Percentiles rank a stretch among this genome's conserved stretches.
Conservation (phyloP, 1,284 basidiomycete species). For the Boletus mariae region DNA sequence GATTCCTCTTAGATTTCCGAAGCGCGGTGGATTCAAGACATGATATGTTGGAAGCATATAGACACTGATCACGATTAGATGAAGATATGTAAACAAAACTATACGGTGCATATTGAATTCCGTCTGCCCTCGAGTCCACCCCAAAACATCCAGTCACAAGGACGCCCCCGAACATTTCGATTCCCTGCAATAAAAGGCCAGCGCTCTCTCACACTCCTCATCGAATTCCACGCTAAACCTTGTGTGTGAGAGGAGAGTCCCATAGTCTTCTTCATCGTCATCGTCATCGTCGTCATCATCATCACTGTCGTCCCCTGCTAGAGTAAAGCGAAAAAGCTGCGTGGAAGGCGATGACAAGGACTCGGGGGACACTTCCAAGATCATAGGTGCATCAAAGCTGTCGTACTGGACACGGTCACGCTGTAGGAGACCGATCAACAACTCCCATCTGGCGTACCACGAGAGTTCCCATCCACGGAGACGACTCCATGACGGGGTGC, state of each 20-base stretch:
- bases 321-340: constrained; percentile 11
- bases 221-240: constrained; percentile 22
- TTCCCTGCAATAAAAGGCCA: constrained; percentile 25
- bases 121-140: neutral
- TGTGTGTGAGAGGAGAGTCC: constrained; percentile 17
- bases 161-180: neutral
- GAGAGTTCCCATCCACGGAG: constrained; percentile 24
- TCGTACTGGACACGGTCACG: constrained; percentile 8
- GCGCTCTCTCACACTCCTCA: constrained; percentile 28
- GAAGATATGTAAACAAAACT: constrained; percentile 22
- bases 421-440: constrained; percentile 27
- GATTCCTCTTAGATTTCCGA: neutral
- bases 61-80: constrained; percentile 15
- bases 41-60: constrained; percentile 3
- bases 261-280: constrained; percentile 29
- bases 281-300: neutral
- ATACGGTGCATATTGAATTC: constrained; percentile 8
- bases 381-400: neutral
- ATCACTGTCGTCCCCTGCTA: constrained; percentile 4
- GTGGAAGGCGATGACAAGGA: neutral
- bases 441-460: constrained; percentile 32
- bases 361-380: neutral
- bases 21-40: neutral
- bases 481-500: constrained; percentile 9
- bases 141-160: constrained; percentile 1